phyloP scores from a whole-genome alignment of 495 filamentous ascomycete genomes.

The Trichoderma gamsii region DNA sequence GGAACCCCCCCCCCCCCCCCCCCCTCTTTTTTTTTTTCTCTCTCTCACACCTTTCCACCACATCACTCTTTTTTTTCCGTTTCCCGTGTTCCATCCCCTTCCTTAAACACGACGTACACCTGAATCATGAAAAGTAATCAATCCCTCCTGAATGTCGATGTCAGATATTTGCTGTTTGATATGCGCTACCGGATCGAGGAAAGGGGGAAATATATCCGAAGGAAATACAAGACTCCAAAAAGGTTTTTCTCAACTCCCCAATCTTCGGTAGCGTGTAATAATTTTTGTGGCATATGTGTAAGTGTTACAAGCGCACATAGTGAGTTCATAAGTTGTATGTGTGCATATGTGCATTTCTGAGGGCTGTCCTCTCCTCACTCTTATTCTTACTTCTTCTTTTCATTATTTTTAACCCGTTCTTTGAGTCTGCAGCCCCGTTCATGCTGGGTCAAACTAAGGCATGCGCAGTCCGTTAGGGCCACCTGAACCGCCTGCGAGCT shows the following conservation, averaged over 20 bases:
- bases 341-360: conserved; percentile 4
- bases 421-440: background rate
- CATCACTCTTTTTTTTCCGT: background rate
- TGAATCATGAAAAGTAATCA: background rate
- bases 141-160: background rate
- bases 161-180: background rate
- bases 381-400: background rate
- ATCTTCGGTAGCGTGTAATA: background rate
- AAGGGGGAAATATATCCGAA: background rate
- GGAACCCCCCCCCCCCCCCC: too few relatives aligned
- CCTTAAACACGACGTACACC: background rate
- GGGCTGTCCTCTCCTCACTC: background rate
- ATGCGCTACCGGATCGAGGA: background rate
- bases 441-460: background rate
- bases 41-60: background rate
- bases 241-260: background rate
- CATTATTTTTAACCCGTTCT: too few relatives aligned
- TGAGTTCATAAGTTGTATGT: conserved; percentile 7
- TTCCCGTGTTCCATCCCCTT: background rate
- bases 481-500: conserved; percentile 41
- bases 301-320: background rate
- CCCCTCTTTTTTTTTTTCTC: background rate
- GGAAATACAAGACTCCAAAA: background rate
- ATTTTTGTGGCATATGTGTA: background rate
- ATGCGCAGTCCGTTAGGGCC: conserved; percentile 15